Evolutionary conservation across 805 yeast species (phyloP).

Genomic region (Metschnikowia borealis): DNA sequence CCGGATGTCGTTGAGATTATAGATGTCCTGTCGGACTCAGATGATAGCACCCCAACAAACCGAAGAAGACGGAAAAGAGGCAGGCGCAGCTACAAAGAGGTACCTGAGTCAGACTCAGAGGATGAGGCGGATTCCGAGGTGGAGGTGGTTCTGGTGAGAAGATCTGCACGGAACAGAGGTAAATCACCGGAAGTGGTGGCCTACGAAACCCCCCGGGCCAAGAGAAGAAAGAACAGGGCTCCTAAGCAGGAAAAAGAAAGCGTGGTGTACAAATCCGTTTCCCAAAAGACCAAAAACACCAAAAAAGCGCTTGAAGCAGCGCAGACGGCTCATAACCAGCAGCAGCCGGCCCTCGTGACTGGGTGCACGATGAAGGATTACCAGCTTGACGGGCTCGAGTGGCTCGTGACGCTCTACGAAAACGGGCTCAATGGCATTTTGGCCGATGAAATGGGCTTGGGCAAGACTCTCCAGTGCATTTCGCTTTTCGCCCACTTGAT

Average conservation of each 20-base stretch:
- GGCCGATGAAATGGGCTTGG: slow-evolving; percentile 98
- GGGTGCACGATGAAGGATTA: slow-evolving; percentile 70
- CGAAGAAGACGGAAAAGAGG: not conserved
- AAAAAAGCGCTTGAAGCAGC: slow-evolving; percentile 25
- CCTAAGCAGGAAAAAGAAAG: not conserved
- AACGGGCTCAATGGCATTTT: slow-evolving; percentile 93
- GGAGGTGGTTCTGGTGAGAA: not conserved
- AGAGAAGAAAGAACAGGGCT: not conserved
- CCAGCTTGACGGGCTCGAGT: slow-evolving; percentile 85
- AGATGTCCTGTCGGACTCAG: not conserved
- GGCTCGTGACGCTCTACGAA: slow-evolving; percentile 85
- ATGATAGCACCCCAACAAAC: not conserved
- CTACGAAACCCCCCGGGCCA: not conserved
- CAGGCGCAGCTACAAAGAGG: too few species aligned
- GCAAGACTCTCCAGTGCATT: slow-evolving; percentile 88
- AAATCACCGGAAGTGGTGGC: not conserved
- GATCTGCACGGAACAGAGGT: not conserved
- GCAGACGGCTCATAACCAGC: slow-evolving; percentile 21
- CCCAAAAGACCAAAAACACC: slow-evolving; percentile 14
- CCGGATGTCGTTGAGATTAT: too few species aligned
- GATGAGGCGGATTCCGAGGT: not conserved
- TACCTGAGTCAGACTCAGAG: too few species aligned
- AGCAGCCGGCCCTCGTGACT: slow-evolving; percentile 31
- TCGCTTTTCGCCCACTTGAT: slow-evolving; percentile 70
- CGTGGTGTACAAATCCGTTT: not conserved